Conservation (phyloP, 2,329 filamentous ascomycete species). For the Botryosphaeria agaves region DNA sequence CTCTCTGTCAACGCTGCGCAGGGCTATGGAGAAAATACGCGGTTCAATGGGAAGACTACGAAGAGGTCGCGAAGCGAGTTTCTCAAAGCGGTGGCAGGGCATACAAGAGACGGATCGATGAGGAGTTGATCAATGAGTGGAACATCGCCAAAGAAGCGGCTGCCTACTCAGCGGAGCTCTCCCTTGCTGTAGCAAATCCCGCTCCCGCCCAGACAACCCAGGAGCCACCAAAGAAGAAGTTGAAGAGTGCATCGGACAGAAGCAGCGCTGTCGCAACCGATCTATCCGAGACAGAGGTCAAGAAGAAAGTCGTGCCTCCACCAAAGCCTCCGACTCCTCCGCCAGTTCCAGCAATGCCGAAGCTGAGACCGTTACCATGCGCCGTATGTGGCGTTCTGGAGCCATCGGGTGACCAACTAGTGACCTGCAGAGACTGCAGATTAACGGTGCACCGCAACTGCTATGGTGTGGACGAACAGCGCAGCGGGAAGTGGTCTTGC, state of each 20-base stretch:
- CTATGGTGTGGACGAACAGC: slow-evolving; percentile 65
- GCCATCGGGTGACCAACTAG: slow-evolving; percentile 49
- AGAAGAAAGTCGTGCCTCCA: slow-evolving; percentile 32
- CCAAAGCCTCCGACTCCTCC: slow-evolving; percentile 41
- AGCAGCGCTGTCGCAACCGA: slow-evolving; percentile 13
- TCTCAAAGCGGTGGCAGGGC: slow-evolving; percentile 61
- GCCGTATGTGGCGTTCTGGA: slow-evolving; percentile 67
- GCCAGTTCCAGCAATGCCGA: slow-evolving; percentile 57
- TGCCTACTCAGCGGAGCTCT: too few relatives aligned
- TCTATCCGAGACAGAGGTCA: too few relatives aligned
- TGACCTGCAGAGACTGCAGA: slow-evolving; percentile 75
- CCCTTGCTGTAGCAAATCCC: background rate
- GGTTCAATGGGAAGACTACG: slow-evolving; percentile 86
- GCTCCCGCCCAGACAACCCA: background rate
- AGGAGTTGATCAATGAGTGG: slow-evolving; percentile 72
- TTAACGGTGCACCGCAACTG: slow-evolving; percentile 83
- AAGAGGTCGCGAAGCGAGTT: slow-evolving; percentile 81
- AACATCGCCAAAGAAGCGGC: slow-evolving; percentile 41
- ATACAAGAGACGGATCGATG: slow-evolving; percentile 79
- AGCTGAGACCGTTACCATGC: slow-evolving; percentile 64
- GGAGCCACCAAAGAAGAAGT: slow-evolving; percentile 44
- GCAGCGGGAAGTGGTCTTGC: slow-evolving; percentile 75
- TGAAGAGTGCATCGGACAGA: slow-evolving; percentile 27
- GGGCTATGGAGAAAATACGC: slow-evolving; percentile 91
- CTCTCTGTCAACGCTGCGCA: slow-evolving; percentile 78